Evolutionary conservation across 768 basidiomycete genomes (phyloP).

Genomic region (Boletellus ananiceps): DNA sequence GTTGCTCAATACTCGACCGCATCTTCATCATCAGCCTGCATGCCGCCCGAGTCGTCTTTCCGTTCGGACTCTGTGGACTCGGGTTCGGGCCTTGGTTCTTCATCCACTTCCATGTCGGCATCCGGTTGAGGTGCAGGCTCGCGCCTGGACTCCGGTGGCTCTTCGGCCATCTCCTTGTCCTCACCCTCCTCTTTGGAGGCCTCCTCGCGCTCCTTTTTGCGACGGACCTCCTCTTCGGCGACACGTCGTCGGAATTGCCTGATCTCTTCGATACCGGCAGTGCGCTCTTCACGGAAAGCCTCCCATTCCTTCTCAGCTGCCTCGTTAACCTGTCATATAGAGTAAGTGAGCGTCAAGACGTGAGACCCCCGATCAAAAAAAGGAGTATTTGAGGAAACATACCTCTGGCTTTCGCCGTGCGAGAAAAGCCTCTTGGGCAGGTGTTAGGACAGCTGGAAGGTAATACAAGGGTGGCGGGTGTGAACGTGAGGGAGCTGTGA

Average conservation of each 20-base stretch:
- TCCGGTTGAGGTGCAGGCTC: constrained; percentile 22
- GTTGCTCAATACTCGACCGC: constrained; percentile 66
- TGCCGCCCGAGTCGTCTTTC: constrained; percentile 49
- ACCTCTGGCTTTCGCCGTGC: constrained; percentile 61
- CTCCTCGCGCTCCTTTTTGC: constrained; percentile 37
- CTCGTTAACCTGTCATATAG: constrained; percentile 45
- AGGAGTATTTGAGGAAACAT: constrained; percentile 12
- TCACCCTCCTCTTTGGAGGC: constrained; percentile 29
- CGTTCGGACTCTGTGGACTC: constrained; percentile 41
- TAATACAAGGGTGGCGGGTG: constrained; percentile 79
- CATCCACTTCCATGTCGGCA: constrained; percentile 34
- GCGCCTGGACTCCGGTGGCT: constrained; percentile 14
- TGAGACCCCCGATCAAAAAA: background rate
- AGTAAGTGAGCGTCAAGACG: constrained; percentile 2
- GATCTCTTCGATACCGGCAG: constrained; percentile 57
- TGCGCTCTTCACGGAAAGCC: constrained; percentile 57
- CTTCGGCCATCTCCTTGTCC: constrained; percentile 35
- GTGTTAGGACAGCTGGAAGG: constrained; percentile 62
- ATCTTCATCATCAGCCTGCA: constrained; percentile 72
- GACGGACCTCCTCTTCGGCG: constrained; percentile 57
- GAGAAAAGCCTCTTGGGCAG: constrained; percentile 67
- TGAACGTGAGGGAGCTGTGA: constrained; percentile 51
- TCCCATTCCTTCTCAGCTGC: constrained; percentile 68
- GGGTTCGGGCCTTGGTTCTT: constrained; percentile 30
- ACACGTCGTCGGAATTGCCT: constrained; percentile 57